Evolutionary conservation across 768 basidiomycete species (phyloP).

Genomic region (Gymnopilus junonius): DNA sequence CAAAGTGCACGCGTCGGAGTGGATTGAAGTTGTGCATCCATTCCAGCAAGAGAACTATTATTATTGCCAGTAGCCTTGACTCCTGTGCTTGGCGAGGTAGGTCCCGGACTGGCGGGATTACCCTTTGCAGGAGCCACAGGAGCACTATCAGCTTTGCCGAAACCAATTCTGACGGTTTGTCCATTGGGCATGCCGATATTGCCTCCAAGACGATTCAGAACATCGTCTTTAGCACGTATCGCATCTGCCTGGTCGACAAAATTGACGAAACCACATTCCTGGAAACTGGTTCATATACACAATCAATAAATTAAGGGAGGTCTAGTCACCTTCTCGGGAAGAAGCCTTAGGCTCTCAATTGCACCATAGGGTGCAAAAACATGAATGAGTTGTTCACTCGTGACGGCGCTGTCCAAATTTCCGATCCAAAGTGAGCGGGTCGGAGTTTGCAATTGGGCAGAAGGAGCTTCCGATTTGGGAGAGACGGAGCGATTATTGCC

Average conservation of each 20-base stretch:
- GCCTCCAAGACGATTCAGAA: slow-evolving; percentile 92
- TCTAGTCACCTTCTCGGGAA: slow-evolving; percentile 91
- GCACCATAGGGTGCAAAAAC: slow-evolving; percentile 97
- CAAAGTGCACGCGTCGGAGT: slow-evolving; percentile 95
- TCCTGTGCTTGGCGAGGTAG: slow-evolving; percentile 62
- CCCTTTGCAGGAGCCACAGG: slow-evolving; percentile 90
- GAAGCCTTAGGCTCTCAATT: slow-evolving; percentile 91
- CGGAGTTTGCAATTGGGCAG: slow-evolving; percentile 86
- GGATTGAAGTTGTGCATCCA: slow-evolving; percentile 88
- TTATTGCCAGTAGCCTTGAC: slow-evolving; percentile 52
- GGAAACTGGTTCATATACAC: background rate
- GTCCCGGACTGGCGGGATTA: slow-evolving; percentile 62
- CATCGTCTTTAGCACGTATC: slow-evolving; percentile 97
- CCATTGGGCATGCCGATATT: slow-evolving; percentile 95
- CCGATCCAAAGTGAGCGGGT: slow-evolving; percentile 99
- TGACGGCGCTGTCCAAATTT: slow-evolving; percentile 93
- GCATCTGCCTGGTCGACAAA: slow-evolving; percentile 96
- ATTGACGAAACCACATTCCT: slow-evolving; percentile 99
- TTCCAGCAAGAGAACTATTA: slow-evolving; percentile 61
- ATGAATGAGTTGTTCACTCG: slow-evolving; percentile 92
- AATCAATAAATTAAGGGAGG: slow-evolving; percentile 8
- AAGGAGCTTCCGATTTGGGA: slow-evolving; percentile 75
- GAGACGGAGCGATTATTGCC: slow-evolving; percentile 79
- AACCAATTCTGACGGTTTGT: slow-evolving; percentile 96
- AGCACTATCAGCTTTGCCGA: slow-evolving; percentile 96